Percentiles rank a stretch among this genome's conserved stretches.
These are phyloP conservation scores for Tuber calosporum DNA, from an alignment of 495 filamentous ascomycete genomes.

Conservation along the genomic window DNA sequence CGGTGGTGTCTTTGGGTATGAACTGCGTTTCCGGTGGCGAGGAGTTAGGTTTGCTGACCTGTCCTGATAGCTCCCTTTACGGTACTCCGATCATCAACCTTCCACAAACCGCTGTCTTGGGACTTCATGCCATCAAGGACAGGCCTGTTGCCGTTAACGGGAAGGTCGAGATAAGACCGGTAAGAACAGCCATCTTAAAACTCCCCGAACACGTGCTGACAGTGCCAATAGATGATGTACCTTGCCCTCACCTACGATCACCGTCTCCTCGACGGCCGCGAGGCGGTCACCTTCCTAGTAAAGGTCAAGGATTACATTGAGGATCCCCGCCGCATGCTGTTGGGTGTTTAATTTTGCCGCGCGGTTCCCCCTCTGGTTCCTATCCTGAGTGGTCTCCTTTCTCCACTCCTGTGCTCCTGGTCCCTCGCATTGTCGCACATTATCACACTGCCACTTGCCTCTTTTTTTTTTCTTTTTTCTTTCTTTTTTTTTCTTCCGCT, in stretches of 20 bases:
- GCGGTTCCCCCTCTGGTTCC: slow-evolving; percentile 15
- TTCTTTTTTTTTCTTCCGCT: not conserved
- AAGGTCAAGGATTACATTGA: slow-evolving; percentile 99
- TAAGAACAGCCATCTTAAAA: slow-evolving; percentile 42
- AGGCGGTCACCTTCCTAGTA: slow-evolving; percentile 93
- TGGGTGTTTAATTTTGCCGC: slow-evolving; percentile 44
- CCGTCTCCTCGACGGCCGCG: slow-evolving; percentile 85
- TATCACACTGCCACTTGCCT: slow-evolving; percentile 5
- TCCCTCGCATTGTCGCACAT: not conserved
- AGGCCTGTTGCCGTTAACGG: slow-evolving; percentile 83
- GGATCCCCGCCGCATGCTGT: slow-evolving; percentile 86
- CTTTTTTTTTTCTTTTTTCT: not conserved
- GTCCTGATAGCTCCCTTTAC: slow-evolving; percentile 62
- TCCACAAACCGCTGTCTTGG: slow-evolving; percentile 89
- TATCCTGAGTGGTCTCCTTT: not conserved
- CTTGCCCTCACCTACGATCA: slow-evolving; percentile 96
- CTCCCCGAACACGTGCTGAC: slow-evolving; percentile 5
- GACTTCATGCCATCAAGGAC: slow-evolving; percentile 97
- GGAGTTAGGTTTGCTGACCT: not conserved
- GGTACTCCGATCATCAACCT: slow-evolving; percentile 99
- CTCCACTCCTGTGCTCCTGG: not conserved
- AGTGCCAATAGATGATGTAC: slow-evolving; percentile 78
- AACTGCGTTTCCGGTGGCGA: not conserved
- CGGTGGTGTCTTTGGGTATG: slow-evolving; percentile 56
- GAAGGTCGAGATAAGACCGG: slow-evolving; percentile 83